Evolutionary conservation across 371 early-diverging fungal species (phyloP).

Genomic region (Fennellomyces sp.): DNA sequence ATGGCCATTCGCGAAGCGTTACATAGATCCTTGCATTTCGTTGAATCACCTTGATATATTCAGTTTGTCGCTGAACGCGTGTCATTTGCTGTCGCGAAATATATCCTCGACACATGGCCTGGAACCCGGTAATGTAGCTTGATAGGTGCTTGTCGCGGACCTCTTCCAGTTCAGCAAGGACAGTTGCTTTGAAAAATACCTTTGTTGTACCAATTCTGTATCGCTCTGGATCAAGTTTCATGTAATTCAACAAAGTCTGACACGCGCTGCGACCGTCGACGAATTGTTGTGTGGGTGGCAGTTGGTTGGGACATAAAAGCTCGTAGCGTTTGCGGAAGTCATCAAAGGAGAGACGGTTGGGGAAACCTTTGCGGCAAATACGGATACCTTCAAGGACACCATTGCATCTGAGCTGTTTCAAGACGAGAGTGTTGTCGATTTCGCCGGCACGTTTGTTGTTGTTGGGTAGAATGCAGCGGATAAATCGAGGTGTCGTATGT

Average conservation of each 20-base stretch:
- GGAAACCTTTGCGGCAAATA: conserved; percentile 98
- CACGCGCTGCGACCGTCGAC: conserved; percentile 89
- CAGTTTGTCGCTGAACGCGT: conserved; percentile 75
- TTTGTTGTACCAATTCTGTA: conserved; percentile 96
- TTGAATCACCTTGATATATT: conserved; percentile 90
- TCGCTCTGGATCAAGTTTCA: conserved; percentile 75
- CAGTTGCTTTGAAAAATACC: conserved; percentile 99
- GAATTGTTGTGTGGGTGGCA: conserved; percentile 75
- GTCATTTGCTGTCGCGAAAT: conserved; percentile 77
- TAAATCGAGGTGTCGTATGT: conserved; percentile 98
- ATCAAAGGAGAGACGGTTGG: conserved; percentile 91
- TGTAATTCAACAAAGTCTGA: conserved; percentile 71
- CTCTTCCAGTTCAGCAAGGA: conserved; percentile 98
- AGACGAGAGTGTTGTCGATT: conserved; percentile 83
- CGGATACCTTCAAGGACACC: conserved; percentile 99
- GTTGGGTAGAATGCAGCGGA: conserved; percentile 99
- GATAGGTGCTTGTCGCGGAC: conserved; percentile 85
- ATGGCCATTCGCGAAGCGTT: conserved; percentile 89
- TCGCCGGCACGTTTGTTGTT: conserved; percentile 88
- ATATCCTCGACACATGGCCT: conserved; percentile 87
- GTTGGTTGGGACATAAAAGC: conserved; percentile 78
- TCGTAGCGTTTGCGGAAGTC: conserved; percentile 98
- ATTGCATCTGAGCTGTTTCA: conserved; percentile 98
- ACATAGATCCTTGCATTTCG: conserved; percentile 90
- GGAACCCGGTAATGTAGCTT: conserved; percentile 82